Evolutionary conservation across 371 early-diverging fungal species (phyloP), one percentile per base, ranked within the genome.

Genomic region (Mucor saturninus): DNA sequence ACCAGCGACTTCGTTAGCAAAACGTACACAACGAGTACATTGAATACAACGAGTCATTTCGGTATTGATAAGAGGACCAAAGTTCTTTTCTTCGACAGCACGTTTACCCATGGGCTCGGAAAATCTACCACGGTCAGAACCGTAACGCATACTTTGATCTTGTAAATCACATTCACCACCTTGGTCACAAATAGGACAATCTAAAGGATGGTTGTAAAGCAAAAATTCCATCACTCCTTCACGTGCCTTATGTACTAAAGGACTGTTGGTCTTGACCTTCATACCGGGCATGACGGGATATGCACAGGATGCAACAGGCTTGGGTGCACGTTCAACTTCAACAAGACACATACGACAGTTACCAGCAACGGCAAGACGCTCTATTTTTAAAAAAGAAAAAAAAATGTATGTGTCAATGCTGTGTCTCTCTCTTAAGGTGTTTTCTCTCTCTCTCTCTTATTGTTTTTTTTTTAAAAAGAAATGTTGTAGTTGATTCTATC

Each of bases 271-370:
- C 83, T 94, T 90, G 64, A 98, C 91, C 72, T 91, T 92, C 98
- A 98, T 98, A 60, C 97, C 97, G 2, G 97, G 95, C 87, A 91
- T 92, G 45, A 96, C 96, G 46, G 98, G 98, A 86, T 95, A 94
- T 15, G 98, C 96, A 76, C 98, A 98, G 40, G 97, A 95, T 26
- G 98, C 98, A 35, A 95, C 87, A 49, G 97, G 94, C 82, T 98
- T 98, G 58, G 98, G 98, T 37, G 93, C 86, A 74, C 91, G 91
- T 73, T 96, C 98, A 28, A 98, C 83, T 82, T 98, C 98, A 37
- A 98, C 98, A 60, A 98, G 87, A 74, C 98, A 98, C 98, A 98
- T 98, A 79, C 98, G 93, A 78, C 98, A 98, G 88, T 98, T 98
- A 74, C 98, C 98, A 28, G 98, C 98, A 59, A 98, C 88, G 30